These are phyloP conservation scores for Saitoella complicata DNA, from an alignment of 805 yeast genomes.

Conservation along the genomic window DNA sequence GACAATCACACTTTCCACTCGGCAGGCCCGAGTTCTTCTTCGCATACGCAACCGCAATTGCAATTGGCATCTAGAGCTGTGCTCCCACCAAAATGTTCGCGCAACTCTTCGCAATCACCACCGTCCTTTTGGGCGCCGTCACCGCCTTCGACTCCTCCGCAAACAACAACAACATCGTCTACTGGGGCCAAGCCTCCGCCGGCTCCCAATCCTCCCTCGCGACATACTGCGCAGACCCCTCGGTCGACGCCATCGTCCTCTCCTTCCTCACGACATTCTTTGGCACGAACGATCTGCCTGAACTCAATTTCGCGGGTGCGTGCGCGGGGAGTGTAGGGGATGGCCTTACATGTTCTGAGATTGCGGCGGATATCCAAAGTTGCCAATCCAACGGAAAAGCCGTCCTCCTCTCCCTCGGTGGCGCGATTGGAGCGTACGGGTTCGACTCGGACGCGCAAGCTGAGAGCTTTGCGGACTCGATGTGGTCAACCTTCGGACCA, in stretches of 20 bases:
- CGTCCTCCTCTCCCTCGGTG: constrained; percentile 50
- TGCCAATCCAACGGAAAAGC: constrained; percentile 64
- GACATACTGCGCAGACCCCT: constrained; percentile 45
- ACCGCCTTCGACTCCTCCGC: constrained; percentile 14
- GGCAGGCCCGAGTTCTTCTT: too few species aligned
- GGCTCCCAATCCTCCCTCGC: constrained; percentile 33
- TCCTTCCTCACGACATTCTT: constrained; percentile 53
- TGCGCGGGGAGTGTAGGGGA: constrained; percentile 18
- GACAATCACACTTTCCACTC: too few species aligned
- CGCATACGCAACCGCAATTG: background rate
- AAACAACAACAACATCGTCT: constrained; percentile 47
- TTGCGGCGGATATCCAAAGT: constrained; percentile 37
- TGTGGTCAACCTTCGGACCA: constrained; percentile 35
- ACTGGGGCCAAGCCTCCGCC: constrained; percentile 74
- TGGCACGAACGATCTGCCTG: constrained; percentile 20
- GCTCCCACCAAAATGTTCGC: too few species aligned
- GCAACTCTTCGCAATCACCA: too few species aligned
- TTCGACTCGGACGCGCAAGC: constrained; percentile 32
- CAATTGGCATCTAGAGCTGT: background rate
- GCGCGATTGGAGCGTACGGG: constrained; percentile 37
- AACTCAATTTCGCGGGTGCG: constrained; percentile 42
- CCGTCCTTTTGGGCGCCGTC: background rate
- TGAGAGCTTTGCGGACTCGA: constrained; percentile 25
- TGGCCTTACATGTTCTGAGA: constrained; percentile 1
- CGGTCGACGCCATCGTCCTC: constrained; percentile 49